Evolutionary conservation across 176 grass and related monocot genomes (phyloP), one percentile per base, ranked within the genome.

Genomic region (Zoysia japonica): DNA sequence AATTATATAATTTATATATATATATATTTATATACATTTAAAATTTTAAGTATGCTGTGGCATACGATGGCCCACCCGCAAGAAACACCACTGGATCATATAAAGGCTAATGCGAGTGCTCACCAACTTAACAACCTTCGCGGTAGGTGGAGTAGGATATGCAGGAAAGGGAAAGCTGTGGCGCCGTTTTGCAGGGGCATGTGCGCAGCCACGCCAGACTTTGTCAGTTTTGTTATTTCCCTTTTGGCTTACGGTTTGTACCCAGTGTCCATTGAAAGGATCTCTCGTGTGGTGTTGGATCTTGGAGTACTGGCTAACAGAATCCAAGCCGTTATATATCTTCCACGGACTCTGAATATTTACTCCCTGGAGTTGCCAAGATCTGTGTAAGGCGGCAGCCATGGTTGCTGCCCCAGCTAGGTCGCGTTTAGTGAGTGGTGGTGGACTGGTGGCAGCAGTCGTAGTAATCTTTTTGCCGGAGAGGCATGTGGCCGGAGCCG

Each of bases 401-500:
- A 17, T 48, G 13, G 65, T 20, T 68, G 10, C 69, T 1, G 4
- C 47, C 36, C 47, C n/a, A 52, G 14, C 2, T 61, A 61, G 59
- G 5, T 36, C 16, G 20, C 59, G 38, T 50, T 38, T 7, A 38
- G 20, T 61, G 65, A 19, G n/a, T 49, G 9, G 5, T 51, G 13
- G 59, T 36, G 19, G 19, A 67, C 35, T 39, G 36, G 70, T 72
- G 9, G 40, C 20, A 6, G n/a, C 7, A 15, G 76, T 11, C 3
- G 49, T 9, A 43, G 72, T 76, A 76, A 79, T 78, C 46, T 13
- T 65, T 45, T 9, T 46, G 67, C 83, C 75, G 47, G 67, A 39
- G 5, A 56, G 37, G 17, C 85, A 77, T 82, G 72, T 82, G 78
- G 82, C 5, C 51, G 9, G n/a, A 51, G 13, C 70, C 84, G 77